Percentiles rank a stretch among this genome's conserved stretches.
These are phyloP conservation scores for Tephrocybe sp. DNA, from an alignment of 768 basidiomycete species.

Conservation along the genomic window DNA sequence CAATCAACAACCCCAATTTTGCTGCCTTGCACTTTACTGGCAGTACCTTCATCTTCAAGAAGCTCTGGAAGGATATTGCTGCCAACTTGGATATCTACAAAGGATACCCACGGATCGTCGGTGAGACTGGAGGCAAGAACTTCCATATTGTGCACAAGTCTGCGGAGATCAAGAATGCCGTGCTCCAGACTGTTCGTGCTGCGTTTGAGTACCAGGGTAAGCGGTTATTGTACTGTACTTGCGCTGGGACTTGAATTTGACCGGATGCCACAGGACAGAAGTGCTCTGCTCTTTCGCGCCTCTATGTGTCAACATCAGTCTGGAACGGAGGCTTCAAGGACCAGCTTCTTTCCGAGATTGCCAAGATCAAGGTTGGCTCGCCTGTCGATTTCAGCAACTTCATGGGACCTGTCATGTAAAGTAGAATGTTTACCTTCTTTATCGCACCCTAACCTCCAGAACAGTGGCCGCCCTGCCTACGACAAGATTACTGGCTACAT, in stretches of 20 bases:
- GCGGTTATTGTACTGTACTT: conserved; percentile 3
- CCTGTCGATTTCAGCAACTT: conserved; percentile 79
- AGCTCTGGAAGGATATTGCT: conserved; percentile 95
- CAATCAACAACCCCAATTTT: conserved; percentile 74
- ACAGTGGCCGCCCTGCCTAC: conserved; percentile 79
- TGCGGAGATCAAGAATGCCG: conserved; percentile 89
- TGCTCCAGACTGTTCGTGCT: conserved; percentile 78
- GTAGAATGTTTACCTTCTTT: background rate
- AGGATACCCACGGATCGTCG: conserved; percentile 92
- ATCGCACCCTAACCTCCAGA: background rate
- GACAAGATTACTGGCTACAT: conserved; percentile 85
- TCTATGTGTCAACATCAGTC: conserved; percentile 84
- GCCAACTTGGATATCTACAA: conserved; percentile 83
- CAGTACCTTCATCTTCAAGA: conserved; percentile 90
- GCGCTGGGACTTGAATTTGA: background rate
- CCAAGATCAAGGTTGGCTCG: conserved; percentile 83
- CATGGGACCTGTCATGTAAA: conserved; percentile 93
- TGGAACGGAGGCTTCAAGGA: conserved; percentile 90
- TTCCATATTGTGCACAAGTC: conserved; percentile 90
- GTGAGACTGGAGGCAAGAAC: conserved; percentile 99
- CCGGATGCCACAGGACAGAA: conserved; percentile 72
- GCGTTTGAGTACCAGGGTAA: conserved; percentile 95
- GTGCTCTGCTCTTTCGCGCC: conserved; percentile 89
- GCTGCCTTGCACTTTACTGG: conserved; percentile 96
- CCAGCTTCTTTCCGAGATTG: conserved; percentile 65